These are phyloP conservation scores for Ophiocordyceps camponoti-saundersi DNA, from an alignment of 2,329 filamentous ascomycete species.

Conservation along the genomic window DNA sequence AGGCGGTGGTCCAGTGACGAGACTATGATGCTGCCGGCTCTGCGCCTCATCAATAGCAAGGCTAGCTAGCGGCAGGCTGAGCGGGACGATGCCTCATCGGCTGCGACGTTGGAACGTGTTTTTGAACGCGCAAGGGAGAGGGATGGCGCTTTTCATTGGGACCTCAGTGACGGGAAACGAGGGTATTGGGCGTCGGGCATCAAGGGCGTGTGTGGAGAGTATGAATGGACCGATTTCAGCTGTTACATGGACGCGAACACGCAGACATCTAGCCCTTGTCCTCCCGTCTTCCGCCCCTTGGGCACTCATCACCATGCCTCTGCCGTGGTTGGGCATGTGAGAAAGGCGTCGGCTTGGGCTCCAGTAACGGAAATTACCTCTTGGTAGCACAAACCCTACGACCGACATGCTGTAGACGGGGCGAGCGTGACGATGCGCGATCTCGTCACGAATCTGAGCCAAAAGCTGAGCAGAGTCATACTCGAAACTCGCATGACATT, in stretches of 20 bases:
- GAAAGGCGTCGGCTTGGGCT: background rate
- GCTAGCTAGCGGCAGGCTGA: background rate
- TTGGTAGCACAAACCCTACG: background rate
- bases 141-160: background rate
- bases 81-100: background rate
- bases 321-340: background rate
- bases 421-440: background rate
- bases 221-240: background rate
- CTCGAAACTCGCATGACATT: background rate
- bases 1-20: slow-evolving; percentile 2
- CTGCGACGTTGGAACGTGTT: background rate
- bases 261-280: background rate
- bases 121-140: background rate
- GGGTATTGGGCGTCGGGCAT: slow-evolving; percentile 2
- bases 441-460: background rate
- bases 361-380: background rate
- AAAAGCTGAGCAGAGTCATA: background rate
- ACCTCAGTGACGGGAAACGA: background rate
- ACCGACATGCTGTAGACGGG: background rate
- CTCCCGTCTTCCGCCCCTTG: background rate
- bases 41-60: background rate
- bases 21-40: background rate
- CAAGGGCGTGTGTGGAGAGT: background rate
- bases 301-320: background rate
- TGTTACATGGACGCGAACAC: background rate